A percentile compares a stretch with the other conserved stretches of the same genome.
Conservation (phyloP, 148 eudicot genomes). For the Chenopodium formosanum region DNA sequence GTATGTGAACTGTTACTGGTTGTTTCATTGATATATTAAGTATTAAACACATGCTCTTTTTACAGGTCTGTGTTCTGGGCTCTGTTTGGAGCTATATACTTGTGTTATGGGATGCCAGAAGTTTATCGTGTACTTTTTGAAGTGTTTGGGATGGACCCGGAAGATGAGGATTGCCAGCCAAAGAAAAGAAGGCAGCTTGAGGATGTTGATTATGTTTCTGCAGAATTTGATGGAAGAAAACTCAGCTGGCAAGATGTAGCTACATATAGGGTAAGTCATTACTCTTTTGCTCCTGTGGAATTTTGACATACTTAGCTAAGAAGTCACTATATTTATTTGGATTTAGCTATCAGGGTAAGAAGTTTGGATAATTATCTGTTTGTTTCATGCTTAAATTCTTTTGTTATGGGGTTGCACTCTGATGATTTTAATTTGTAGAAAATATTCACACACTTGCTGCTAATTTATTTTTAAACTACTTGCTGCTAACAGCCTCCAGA, state of each 20-base stretch:
- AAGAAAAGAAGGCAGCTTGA: slow-evolving; percentile 93
- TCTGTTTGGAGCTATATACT: slow-evolving; percentile 91
- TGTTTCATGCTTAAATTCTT: background rate
- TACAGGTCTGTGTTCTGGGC: slow-evolving; percentile 94
- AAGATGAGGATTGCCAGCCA: slow-evolving; percentile 97
- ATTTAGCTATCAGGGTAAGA: background rate
- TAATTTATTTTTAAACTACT: slow-evolving; percentile 16
- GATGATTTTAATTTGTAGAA: background rate
- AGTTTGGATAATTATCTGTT: background rate
- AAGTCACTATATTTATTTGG: background rate
- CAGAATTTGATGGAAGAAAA: slow-evolving; percentile 80
- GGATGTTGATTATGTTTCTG: slow-evolving; percentile 92
- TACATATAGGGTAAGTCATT: slow-evolving; percentile 62
- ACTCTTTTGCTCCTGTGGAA: background rate
- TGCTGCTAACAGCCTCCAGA: slow-evolving; percentile 78
- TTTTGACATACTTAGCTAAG: background rate
- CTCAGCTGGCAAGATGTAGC: slow-evolving; percentile 97
- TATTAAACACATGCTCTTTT: slow-evolving; percentile 10
- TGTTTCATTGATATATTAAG: background rate
- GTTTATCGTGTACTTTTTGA: slow-evolving; percentile 97
- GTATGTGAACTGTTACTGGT: background rate
- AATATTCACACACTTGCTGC: background rate
- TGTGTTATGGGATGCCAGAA: slow-evolving; percentile 98
- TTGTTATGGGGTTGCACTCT: too few relatives aligned
- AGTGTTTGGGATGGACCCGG: slow-evolving; percentile 97